phyloP scores from a whole-genome alignment of 345 rosid genomes.

The Sonneratia caseolaris region DNA sequence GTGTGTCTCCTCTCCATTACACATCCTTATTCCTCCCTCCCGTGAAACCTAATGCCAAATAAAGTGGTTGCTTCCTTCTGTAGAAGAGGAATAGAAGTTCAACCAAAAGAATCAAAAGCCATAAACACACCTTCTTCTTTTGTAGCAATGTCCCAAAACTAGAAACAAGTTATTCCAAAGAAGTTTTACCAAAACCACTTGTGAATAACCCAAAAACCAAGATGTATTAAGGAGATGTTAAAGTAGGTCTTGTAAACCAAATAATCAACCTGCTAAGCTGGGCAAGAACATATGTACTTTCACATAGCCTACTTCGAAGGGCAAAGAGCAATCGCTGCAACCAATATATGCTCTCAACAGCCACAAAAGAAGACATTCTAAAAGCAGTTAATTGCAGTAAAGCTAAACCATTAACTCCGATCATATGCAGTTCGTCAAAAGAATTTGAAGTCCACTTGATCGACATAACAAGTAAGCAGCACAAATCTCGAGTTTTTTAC shows the following conservation, averaged over 20 bases:
- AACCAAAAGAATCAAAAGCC: not conserved
- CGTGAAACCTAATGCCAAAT: not conserved
- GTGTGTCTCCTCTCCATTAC: slow-evolving; percentile 12
- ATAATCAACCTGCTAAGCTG: too few relatives aligned
- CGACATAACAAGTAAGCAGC: too few relatives aligned
- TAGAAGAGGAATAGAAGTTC: slow-evolving; percentile 1
- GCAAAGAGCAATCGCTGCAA: too few relatives aligned
- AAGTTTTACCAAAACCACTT: not conserved
- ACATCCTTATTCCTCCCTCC: slow-evolving; percentile 1
- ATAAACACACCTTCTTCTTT: too few relatives aligned
- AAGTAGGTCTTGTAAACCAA: not conserved
- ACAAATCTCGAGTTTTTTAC: too few relatives aligned
- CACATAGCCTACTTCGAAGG: too few relatives aligned
- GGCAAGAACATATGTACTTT: too few relatives aligned
- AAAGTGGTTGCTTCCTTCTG: not conserved
- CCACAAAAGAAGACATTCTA: too few relatives aligned
- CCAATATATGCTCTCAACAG: too few relatives aligned
- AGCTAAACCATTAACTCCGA: too few relatives aligned
- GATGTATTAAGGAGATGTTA: not conserved
- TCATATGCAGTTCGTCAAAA: too few relatives aligned
- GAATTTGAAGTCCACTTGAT: not conserved
- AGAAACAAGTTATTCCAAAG: not conserved
- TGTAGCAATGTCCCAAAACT: not conserved
- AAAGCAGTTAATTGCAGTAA: too few relatives aligned
- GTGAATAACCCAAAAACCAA: not conserved